These are phyloP conservation scores for Ophiocordyceps polyrhachis-furcata DNA, from an alignment of 2,329 filamentous ascomycete species.

Conservation along the genomic window DNA sequence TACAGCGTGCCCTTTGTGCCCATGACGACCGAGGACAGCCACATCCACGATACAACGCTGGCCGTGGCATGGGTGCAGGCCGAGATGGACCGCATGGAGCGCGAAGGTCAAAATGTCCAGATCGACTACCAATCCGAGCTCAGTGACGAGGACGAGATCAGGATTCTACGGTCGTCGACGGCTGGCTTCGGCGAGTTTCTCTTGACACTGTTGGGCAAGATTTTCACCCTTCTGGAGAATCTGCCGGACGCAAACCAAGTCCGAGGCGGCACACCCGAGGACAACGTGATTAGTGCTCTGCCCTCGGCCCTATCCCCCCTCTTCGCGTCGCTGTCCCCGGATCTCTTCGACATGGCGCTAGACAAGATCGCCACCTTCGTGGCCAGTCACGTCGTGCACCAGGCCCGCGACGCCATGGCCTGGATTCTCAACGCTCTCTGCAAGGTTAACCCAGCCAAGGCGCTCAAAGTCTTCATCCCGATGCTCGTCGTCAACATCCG, in stretches of 20 bases:
- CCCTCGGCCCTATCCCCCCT: constrained; percentile 82
- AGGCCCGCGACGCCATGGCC: constrained; percentile 92
- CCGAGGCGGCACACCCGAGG: constrained; percentile 80
- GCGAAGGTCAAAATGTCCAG: constrained; percentile 65
- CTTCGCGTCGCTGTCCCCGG: constrained; percentile 76
- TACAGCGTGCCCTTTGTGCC: constrained; percentile 91
- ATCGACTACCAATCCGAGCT: constrained; percentile 73
- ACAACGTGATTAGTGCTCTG: constrained; percentile 89
- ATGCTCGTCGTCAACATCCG: constrained; percentile 83
- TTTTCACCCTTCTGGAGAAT: constrained; percentile 91
- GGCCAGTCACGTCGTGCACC: constrained; percentile 85
- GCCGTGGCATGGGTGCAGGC: constrained; percentile 87
- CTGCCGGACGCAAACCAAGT: constrained; percentile 78
- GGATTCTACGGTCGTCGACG: constrained; percentile 82
- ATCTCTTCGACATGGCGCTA: constrained; percentile 79
- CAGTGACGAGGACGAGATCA: constrained; percentile 68
- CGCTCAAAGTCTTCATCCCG: constrained; percentile 75
- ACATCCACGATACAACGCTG: constrained; percentile 53
- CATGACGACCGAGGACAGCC: constrained; percentile 38
- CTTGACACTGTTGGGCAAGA: constrained; percentile 73
- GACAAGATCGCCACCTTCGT: constrained; percentile 89
- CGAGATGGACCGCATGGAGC: constrained; percentile 87
- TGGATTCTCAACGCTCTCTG: constrained; percentile 95
- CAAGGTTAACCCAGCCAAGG: constrained; percentile 89
- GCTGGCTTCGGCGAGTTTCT: constrained; percentile 88